A percentile compares a stretch with the other conserved stretches of the same genome.
Conservation (phyloP, 208 protist genomes). For the Naegleria gruberi region DNA sequence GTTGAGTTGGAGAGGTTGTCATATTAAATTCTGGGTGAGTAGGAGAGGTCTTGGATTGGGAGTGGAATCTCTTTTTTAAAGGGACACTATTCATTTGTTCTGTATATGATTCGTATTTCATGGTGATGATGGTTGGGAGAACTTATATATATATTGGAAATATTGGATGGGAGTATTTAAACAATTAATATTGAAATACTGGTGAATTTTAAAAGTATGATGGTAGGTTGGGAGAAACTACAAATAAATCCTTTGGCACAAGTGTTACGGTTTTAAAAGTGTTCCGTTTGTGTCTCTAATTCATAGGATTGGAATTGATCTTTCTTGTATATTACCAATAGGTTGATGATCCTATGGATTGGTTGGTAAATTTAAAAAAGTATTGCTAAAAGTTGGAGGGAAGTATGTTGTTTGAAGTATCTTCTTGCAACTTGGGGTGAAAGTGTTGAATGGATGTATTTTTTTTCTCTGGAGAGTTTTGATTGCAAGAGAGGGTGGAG, state of each 20-base stretch:
- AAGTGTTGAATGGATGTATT: background rate
- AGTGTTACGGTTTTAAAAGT: no score
- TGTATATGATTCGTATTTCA: background rate
- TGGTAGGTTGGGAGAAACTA: no score
- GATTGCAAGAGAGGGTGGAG: background rate
- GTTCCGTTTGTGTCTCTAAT: background rate
- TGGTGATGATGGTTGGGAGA: background rate
- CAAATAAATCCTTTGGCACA: no score
- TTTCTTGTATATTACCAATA: background rate
- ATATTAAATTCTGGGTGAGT: background rate
- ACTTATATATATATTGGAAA: background rate
- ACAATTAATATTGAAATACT: no score
- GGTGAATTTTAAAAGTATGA: no score
- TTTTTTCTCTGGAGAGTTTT: background rate
- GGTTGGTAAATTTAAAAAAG: background rate
- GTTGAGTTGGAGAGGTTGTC: background rate
- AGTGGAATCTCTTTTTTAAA: background rate
- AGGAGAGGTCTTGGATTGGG: background rate
- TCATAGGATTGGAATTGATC: background rate
- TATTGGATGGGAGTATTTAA: no score
- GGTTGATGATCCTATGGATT: background rate
- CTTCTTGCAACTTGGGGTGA: background rate
- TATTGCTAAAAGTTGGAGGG: background rate
- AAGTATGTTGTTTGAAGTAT: background rate
- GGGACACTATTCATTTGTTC: background rate